Evolutionary conservation across 2,329 filamentous ascomycete species (phyloP).

Genomic region (Sporothrix mexicana): DNA sequence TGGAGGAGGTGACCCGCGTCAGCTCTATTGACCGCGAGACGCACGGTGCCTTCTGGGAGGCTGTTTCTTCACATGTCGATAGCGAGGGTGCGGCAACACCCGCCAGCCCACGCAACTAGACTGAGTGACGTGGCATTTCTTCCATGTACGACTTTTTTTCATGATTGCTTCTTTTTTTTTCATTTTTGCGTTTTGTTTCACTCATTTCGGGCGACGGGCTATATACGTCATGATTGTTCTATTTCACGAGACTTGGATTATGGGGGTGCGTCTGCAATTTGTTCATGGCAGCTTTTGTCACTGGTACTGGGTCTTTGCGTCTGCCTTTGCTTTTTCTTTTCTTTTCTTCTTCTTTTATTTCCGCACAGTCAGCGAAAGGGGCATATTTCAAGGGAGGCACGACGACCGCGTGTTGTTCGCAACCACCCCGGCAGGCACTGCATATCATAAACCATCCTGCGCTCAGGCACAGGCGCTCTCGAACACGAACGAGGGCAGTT

Average conservation of each 20-base stretch:
- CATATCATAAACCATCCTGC: background rate
- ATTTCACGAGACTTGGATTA: conserved; percentile 16
- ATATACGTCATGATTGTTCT: conserved; percentile 1
- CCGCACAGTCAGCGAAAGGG: conserved; percentile 13
- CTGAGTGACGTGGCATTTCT: background rate
- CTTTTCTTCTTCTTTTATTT: background rate
- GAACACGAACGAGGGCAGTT: conserved; percentile 1
- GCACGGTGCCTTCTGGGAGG: conserved; percentile 74
- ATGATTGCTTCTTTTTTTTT: background rate
- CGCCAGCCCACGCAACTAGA: background rate
- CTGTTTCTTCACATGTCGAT: conserved; percentile 50
- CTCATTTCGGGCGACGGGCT: background rate
- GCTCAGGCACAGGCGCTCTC: too few species aligned
- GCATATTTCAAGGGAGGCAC: conserved; percentile 7
- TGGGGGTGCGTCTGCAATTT: background rate
- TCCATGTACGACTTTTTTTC: background rate
- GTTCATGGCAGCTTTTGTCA: background rate
- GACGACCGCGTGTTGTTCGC: background rate
- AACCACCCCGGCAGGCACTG: conserved; percentile 20
- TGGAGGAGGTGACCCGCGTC: conserved; percentile 69
- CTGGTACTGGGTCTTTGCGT: background rate
- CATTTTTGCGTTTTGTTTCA: background rate
- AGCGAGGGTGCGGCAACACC: background rate
- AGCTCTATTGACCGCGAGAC: conserved; percentile 70
- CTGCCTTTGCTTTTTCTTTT: background rate